Base-by-base conservation (phyloP, 495 filamentous ascomycete species). In the Annulohypoxylon maeteangense region DNA sequence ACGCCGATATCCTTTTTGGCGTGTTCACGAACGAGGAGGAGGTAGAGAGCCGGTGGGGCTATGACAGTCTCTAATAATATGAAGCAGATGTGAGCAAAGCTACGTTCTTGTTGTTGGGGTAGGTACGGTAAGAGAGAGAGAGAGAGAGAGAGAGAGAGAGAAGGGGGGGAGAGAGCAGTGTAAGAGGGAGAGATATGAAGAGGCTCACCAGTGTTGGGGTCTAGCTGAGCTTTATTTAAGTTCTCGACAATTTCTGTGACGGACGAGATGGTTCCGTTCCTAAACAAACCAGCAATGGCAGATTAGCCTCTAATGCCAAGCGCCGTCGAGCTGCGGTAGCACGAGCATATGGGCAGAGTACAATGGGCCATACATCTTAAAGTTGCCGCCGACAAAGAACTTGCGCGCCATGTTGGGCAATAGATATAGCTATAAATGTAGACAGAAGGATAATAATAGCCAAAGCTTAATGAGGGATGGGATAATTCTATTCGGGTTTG, bases 371-470 rank as follows among this genome's bases (percentile, higher is more conserved):
- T 80, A 95, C 93, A 97, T 97, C 87, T 99, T 99, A 87, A 98
- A 98, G 89, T 98, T 99, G 78, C 95, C 95, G 80, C 95, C 95
- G 79, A 99, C 93, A 84, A 99, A 98, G 88, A 98, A 99, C 90
- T 93, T 91, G 86, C 95, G 95, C 84, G 89, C 86, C 94, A 97
- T 97, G 76, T 51, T 88, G 81, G 74, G 75, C 75, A 65, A 71
- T 67, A 2, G 74, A 62, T 40, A 60, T 20, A 20, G 42, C 23
- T 44, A 44, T 20, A 3, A 5, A 18, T 44, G 20, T 16, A 44
- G 40, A 18, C 20, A 44, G 1, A 18, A 18, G 20, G 40, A 18
- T 44, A 20, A 8, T 23, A 36, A 31, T 58, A 10, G 12, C 16
- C 40, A 4, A 45, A 65, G 55, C 54, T 60, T 65, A 1, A 22